phyloP scores from a whole-genome alignment of 2,329 filamentous ascomycete species.

The Fusarium hainanense region DNA sequence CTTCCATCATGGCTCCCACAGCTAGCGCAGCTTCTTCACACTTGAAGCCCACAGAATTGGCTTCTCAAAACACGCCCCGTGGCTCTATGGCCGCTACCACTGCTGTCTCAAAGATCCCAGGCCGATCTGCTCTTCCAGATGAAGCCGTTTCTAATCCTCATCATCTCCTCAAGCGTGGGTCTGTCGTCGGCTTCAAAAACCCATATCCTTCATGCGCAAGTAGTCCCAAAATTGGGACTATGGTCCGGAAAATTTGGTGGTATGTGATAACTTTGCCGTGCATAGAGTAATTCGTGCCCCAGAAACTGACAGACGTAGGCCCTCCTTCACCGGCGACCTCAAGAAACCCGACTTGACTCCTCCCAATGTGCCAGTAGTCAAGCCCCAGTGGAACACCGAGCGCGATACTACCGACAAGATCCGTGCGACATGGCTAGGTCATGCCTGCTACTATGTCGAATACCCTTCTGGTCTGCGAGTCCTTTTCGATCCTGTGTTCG shows the following conservation, averaged over 20 bases:
- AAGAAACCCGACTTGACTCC: constrained; percentile 69
- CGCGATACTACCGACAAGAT: constrained; percentile 69
- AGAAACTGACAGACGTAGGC: constrained; percentile 45
- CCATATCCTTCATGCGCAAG: constrained; percentile 60
- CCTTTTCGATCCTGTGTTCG: constrained; percentile 94
- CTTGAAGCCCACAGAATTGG: constrained; percentile 30
- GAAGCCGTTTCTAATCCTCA: constrained; percentile 60
- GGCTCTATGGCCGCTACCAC: constrained; percentile 37
- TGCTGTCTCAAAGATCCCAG: constrained; percentile 51
- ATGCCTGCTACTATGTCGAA: constrained; percentile 93
- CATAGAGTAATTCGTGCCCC: neutral
- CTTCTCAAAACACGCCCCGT: constrained; percentile 22
- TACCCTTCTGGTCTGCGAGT: constrained; percentile 88
- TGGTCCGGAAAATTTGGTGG: constrained; percentile 52
- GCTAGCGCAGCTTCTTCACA: constrained; percentile 27
- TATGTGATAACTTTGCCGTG: constrained; percentile 40
- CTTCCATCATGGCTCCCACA: constrained; percentile 36
- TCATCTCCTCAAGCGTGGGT: constrained; percentile 58
- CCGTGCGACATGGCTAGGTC: constrained; percentile 92
- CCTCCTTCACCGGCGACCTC: constrained; percentile 55
- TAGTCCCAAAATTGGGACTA: constrained; percentile 34
- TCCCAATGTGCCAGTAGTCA: constrained; percentile 73
- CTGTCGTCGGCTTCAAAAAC: constrained; percentile 60
- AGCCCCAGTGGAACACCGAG: constrained; percentile 72
- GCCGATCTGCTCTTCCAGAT: constrained; percentile 52